These are phyloP conservation scores for Cyanidiococcus yangmingshanensis DNA, from an alignment of 23 red algal genomes.

Conservation along the genomic window DNA sequence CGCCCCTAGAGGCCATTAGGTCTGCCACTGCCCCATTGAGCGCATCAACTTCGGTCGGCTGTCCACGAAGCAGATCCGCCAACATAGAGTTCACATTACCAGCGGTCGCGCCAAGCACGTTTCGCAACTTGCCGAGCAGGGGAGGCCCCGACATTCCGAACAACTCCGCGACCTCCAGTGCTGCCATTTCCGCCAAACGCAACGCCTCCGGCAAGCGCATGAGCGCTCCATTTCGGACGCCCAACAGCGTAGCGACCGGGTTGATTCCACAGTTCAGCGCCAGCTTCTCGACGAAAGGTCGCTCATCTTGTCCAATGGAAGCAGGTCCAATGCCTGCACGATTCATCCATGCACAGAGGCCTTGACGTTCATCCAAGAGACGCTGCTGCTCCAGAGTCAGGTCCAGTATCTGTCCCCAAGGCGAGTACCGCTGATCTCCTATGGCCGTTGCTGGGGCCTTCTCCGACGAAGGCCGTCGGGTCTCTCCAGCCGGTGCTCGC, in stretches of 20 bases:
- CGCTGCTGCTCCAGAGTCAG: not conserved
- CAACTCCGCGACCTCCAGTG: not conserved
- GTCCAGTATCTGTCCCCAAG: not conserved
- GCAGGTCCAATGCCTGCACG: not conserved
- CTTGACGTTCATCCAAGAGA: not conserved
- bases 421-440: not conserved
- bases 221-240: not conserved
- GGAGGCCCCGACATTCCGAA: not conserved
- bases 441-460: not conserved
- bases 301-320: not conserved
- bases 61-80: not conserved
- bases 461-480: not conserved
- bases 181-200: not conserved
- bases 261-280: constrained; percentile 30
- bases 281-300: not conserved
- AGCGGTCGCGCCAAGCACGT: not conserved
- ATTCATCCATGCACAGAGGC: constrained; percentile 13
- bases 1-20: not conserved
- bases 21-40: constrained; percentile 25
- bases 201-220: not conserved
- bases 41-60: constrained; percentile 22
- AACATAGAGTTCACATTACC: constrained; percentile 24
- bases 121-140: not conserved
- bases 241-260: constrained; percentile 17
- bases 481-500: not conserved